A percentile compares a stretch with the other conserved stretches of the same genome.
These are phyloP conservation scores for Trichoderma sp. DNA, from an alignment of 2,329 filamentous ascomycete species.

Conservation along the genomic window DNA sequence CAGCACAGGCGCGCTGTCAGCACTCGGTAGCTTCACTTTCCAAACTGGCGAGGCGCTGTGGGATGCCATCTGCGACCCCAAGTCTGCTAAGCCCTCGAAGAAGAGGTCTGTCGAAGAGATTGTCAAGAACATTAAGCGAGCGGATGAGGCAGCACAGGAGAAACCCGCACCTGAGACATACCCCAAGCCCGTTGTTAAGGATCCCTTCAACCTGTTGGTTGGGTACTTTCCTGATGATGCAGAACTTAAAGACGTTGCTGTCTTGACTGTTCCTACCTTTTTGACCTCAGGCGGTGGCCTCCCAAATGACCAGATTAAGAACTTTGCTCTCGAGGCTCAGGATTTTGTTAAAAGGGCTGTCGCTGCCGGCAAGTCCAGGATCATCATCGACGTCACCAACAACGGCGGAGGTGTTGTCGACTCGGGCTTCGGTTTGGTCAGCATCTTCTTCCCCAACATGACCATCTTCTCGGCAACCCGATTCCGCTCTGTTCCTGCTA, in stretches of 20 bases:
- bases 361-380: slow-evolving; percentile 35
- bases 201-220: neutral
- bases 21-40: neutral
- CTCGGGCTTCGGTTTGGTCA: slow-evolving; percentile 49
- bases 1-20: neutral
- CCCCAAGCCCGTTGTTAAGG: neutral
- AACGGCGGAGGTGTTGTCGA: slow-evolving; percentile 58
- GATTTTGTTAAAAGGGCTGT: slow-evolving; percentile 45
- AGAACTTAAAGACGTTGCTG: neutral
- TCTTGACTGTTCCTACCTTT: neutral
- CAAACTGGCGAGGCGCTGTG: neutral
- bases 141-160: neutral
- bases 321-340: slow-evolving; percentile 29
- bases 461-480: slow-evolving; percentile 13
- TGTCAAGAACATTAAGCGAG: neutral
- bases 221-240: neutral
- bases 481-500: slow-evolving; percentile 13
- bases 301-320: neutral
- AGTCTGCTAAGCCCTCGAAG: neutral
- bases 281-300: neutral
- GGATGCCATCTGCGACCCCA: neutral
- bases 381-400: slow-evolving; percentile 61
- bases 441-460: slow-evolving; percentile 35
- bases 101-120: neutral
- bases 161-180: neutral